Percentiles rank a stretch among this genome's conserved stretches.
Evolutionary conservation across 176 grass and related monocot genomes (phyloP).

Genomic region (Cymbopogon citratus): DNA sequence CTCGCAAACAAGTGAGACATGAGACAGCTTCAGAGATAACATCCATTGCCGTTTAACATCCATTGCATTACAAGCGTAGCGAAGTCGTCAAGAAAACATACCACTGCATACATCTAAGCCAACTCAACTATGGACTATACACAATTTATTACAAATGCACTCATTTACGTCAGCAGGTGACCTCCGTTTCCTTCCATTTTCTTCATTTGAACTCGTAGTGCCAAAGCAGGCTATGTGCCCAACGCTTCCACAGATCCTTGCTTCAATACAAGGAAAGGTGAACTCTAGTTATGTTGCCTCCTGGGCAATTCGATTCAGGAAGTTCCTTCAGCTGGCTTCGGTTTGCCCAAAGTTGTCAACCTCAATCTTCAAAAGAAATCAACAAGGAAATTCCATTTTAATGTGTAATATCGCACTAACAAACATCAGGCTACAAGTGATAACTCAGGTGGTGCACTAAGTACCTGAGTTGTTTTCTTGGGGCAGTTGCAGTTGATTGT

Average conservation of each 20-base stretch:
- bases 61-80: not conserved
- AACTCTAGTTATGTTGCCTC: not conserved
- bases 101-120: not conserved
- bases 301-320: not conserved
- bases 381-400: not conserved
- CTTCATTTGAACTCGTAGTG: not conserved
- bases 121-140: not conserved
- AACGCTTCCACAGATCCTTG: not conserved
- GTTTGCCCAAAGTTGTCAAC: slow-evolving; percentile 57
- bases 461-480: slow-evolving; percentile 67
- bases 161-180: not conserved
- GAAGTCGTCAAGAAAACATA: not conserved
- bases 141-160: slow-evolving; percentile 1
- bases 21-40: not conserved
- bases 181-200: not conserved
- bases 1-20: not conserved
- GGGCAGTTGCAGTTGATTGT: slow-evolving; percentile 32
- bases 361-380: slow-evolving; percentile 56
- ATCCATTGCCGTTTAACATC: not conserved
- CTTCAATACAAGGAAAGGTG: not conserved
- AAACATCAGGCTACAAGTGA: not conserved
- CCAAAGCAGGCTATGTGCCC: not conserved
- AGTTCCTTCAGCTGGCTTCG: slow-evolving; percentile 38
- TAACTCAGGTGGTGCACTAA: not conserved
- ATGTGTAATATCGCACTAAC: not conserved